These are phyloP conservation scores for Diutina catenulata DNA, from an alignment of 1,139 yeast species.

Conservation along the genomic window DNA sequence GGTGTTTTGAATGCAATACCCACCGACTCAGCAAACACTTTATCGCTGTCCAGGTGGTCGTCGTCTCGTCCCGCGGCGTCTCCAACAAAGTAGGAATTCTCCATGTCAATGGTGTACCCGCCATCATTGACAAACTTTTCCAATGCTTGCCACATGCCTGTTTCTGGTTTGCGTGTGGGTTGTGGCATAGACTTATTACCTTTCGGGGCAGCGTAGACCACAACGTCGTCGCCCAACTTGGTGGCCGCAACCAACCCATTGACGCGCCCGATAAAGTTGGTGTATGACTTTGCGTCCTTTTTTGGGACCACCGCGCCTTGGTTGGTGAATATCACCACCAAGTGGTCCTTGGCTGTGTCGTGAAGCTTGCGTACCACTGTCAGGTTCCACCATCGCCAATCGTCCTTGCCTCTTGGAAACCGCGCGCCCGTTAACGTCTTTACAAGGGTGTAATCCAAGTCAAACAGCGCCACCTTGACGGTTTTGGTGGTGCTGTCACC, in stretches of 20 bases:
- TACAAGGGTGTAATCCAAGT: conserved; percentile 64
- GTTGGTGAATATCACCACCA: conserved; percentile 69
- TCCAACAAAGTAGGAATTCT: conserved; percentile 64
- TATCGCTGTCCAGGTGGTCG: conserved; percentile 77
- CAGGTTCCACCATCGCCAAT: conserved; percentile 56
- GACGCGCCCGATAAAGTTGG: conserved; percentile 33
- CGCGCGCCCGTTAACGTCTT: conserved; percentile 44
- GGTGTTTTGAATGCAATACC: conserved; percentile 53
- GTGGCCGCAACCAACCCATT: conserved; percentile 21
- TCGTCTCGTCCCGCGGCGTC: conserved; percentile 84
- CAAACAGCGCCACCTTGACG: conserved; percentile 57
- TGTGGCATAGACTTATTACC: conserved; percentile 15
- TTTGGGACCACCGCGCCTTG: conserved; percentile 57
- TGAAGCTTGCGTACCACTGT: conserved; percentile 14
- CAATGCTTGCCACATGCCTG: conserved; percentile 59
- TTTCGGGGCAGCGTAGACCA: conserved; percentile 58
- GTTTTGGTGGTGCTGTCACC: not conserved
- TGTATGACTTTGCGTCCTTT: conserved; percentile 34
- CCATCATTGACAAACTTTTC: conserved; percentile 19
- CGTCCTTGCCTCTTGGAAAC: conserved; percentile 44
- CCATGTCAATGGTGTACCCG: conserved; percentile 19
- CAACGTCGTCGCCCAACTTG: conserved; percentile 17
- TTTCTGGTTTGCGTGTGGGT: conserved; percentile 52
- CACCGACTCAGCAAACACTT: conserved; percentile 47
- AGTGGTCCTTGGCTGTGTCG: conserved; percentile 13